Conservation (phyloP, 345 rosid species). For the Kandelia obovata region DNA sequence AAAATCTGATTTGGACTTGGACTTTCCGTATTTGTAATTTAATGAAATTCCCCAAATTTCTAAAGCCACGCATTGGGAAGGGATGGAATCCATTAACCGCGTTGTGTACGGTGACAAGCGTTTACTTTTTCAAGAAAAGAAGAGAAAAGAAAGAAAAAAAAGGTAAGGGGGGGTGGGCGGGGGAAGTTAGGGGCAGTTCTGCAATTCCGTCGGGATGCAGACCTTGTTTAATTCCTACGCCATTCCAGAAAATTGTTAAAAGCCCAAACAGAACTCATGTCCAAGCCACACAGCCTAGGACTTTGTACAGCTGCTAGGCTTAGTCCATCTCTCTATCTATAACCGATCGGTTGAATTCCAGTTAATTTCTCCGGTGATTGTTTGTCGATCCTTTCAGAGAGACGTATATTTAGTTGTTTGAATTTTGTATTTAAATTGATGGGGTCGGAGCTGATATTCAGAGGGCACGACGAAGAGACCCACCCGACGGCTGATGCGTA, state of each 20-base stretch:
- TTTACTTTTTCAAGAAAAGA: constrained; percentile 17
- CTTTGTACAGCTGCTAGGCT: too few relatives aligned
- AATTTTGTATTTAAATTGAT: constrained; percentile 18
- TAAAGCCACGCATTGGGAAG: not conserved
- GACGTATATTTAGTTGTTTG: not conserved
- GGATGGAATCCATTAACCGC: not conserved
- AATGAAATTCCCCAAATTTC: not conserved
- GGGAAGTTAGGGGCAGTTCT: constrained; percentile 10
- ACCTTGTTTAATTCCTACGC: not conserved
- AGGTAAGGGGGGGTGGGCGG: too few relatives aligned
- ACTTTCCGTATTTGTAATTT: too few relatives aligned
- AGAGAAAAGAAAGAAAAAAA: not conserved
- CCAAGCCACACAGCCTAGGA: too few relatives aligned
- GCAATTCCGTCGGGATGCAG: constrained; percentile 14
- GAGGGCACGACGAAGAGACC: constrained; percentile 64
- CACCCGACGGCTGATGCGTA: constrained; percentile 50
- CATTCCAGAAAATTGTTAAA: too few relatives aligned
- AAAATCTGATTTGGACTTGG: too few relatives aligned
- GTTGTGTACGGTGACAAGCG: constrained; percentile 13
- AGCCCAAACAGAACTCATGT: too few relatives aligned
- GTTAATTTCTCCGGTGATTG: too few relatives aligned
- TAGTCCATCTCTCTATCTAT: too few relatives aligned
- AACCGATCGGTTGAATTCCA: too few relatives aligned
- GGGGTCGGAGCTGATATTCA: constrained; percentile 77
- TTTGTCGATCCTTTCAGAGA: too few relatives aligned